Percentiles rank a stretch among this genome's conserved stretches.
phyloP scores from a whole-genome alignment of 2,329 filamentous ascomycete genomes.

The Penicillium sp. region DNA sequence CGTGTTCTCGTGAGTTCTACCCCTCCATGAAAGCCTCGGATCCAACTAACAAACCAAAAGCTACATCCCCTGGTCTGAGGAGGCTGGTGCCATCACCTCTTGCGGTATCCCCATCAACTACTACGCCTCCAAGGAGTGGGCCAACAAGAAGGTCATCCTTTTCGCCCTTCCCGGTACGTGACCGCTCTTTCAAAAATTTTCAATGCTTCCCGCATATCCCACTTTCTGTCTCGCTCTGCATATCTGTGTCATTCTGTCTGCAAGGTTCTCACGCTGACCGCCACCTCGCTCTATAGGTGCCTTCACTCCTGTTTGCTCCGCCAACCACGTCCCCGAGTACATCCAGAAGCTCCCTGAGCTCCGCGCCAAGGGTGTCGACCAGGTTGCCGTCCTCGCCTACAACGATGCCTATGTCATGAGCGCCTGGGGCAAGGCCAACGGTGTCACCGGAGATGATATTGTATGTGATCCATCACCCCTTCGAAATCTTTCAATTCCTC shows the following conservation, averaged over 20 bases:
- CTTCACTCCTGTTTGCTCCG: slow-evolving; percentile 85
- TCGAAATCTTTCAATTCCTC: background rate
- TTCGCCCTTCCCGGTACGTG: slow-evolving; percentile 63
- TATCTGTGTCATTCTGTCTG: background rate
- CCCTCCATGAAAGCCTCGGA: background rate
- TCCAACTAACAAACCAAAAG: slow-evolving; percentile 37
- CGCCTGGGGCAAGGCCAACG: slow-evolving; percentile 87
- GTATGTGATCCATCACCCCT: slow-evolving; percentile 41
- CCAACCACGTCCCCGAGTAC: slow-evolving; percentile 77
- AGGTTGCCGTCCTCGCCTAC: slow-evolving; percentile 75
- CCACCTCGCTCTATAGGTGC: slow-evolving; percentile 52
- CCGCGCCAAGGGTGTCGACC: slow-evolving; percentile 77
- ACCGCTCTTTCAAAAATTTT: slow-evolving; percentile 14
- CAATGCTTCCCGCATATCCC: background rate
- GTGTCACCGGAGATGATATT: slow-evolving; percentile 68
- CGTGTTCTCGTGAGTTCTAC: slow-evolving; percentile 62
- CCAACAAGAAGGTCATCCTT: slow-evolving; percentile 68
- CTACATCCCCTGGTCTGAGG: slow-evolving; percentile 74
- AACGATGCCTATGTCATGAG: slow-evolving; percentile 88
- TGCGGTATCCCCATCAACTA: slow-evolving; percentile 78
- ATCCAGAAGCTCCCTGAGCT: slow-evolving; percentile 68
- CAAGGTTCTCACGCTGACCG: slow-evolving; percentile 20
- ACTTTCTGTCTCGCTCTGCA: background rate
- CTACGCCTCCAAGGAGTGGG: slow-evolving; percentile 74
- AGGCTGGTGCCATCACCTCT: slow-evolving; percentile 65